These are phyloP conservation scores for Lathyrus oleraceus DNA, from an alignment of 306 rosid genomes.

Conservation along the genomic window DNA sequence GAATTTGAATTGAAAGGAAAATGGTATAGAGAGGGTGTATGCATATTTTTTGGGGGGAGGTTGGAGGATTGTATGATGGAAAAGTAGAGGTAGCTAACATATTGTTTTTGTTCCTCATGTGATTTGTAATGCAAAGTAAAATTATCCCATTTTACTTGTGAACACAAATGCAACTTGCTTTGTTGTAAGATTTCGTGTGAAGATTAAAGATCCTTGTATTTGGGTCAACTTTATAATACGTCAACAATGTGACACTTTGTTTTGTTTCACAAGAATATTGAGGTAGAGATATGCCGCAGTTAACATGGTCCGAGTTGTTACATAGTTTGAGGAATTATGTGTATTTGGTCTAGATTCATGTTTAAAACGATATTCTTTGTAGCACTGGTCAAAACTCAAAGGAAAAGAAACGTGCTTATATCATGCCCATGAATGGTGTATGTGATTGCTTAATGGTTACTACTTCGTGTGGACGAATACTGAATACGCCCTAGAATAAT, in stretches of 20 bases:
- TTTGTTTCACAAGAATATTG: constrained; percentile 9
- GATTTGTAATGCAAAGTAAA: constrained; percentile 48
- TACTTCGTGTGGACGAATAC: too few species aligned
- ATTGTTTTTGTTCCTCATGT: constrained; percentile 48
- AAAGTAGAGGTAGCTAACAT: constrained; percentile 45
- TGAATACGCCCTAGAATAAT: too few species aligned
- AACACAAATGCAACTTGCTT: constrained; percentile 36
- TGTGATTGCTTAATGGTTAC: too few species aligned
- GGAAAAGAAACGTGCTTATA: not conserved
- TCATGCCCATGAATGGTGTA: not conserved
- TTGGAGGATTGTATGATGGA: constrained; percentile 30
- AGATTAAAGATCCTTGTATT: constrained; percentile 22
- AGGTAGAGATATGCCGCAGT: constrained; percentile 25
- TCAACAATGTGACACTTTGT: not conserved
- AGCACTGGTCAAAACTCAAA: not conserved
- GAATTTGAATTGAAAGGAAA: constrained; percentile 37
- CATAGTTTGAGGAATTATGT: not conserved
- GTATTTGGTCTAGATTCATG: constrained; percentile 18
- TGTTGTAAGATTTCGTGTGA: constrained; percentile 47
- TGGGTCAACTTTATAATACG: constrained; percentile 31
- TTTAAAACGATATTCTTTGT: not conserved
- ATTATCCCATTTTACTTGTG: constrained; percentile 44
- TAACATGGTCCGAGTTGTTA: constrained; percentile 19
- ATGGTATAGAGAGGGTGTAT: constrained; percentile 34
- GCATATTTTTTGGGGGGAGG: constrained; percentile 34